These are phyloP conservation scores for Knoxia roxburghii DNA, from an alignment of 257 asterid genomes.

Conservation along the genomic window DNA sequence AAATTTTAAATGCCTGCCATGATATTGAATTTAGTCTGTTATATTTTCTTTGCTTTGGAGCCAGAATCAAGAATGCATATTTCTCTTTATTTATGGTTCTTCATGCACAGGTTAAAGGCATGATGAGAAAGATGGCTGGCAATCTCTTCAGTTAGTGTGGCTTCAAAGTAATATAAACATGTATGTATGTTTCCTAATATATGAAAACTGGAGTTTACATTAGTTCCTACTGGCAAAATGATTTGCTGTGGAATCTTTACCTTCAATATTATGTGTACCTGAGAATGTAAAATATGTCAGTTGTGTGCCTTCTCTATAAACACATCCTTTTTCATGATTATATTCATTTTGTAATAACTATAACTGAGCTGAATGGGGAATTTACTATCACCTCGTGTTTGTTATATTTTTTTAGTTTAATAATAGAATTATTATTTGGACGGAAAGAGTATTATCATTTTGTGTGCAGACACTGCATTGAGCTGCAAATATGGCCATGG, in stretches of 20 bases:
- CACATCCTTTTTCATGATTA: not conserved
- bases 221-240: conserved; percentile 19
- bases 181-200: not conserved
- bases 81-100: not conserved
- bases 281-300: not conserved
- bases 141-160: conserved; percentile 40
- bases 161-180: not conserved
- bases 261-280: not conserved
- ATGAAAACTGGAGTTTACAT: not conserved
- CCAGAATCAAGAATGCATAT: not conserved
- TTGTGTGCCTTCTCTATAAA: not conserved
- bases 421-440: too few relatives aligned
- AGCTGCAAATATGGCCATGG: not conserved
- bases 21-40: too few relatives aligned
- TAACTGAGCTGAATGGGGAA: not conserved
- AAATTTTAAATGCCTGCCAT: too few relatives aligned
- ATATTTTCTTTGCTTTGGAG: not conserved
- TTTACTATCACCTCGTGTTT: too few relatives aligned
- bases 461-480: too few relatives aligned
- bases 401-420: too few relatives aligned
- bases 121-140: conserved; percentile 66
- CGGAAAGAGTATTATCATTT: too few relatives aligned
- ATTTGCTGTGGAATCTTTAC: conserved; percentile 3
- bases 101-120: conserved; percentile 50
- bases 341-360: conserved; percentile 6